Conservation (phyloP, 148 eudicot species). For the Fagopyrum tataricum region DNA sequence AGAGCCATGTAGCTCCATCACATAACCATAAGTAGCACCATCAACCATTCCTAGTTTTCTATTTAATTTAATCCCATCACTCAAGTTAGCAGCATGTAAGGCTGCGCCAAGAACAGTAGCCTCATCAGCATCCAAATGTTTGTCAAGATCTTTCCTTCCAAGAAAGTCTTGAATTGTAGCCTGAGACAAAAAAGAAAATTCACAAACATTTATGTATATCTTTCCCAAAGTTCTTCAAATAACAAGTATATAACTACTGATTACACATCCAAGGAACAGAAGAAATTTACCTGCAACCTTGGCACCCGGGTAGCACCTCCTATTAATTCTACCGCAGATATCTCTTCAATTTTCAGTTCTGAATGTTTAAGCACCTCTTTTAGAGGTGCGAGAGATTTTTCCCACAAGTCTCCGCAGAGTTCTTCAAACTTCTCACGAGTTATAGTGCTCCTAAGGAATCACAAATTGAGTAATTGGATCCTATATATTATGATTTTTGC, state of each 20-base stretch:
- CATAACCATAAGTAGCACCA: constrained; percentile 86
- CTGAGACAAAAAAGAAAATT: constrained; percentile 30
- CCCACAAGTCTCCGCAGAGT: constrained; percentile 86
- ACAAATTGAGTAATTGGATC: background rate
- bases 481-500: background rate
- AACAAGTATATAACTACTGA: background rate
- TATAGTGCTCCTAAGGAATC: constrained; percentile 68
- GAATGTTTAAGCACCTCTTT: constrained; percentile 66
- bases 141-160: constrained; percentile 87
- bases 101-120: constrained; percentile 94
- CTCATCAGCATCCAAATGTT: constrained; percentile 94
- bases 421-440: constrained; percentile 94
- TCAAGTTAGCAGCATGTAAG: constrained; percentile 87
- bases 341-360: constrained; percentile 59
- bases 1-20: constrained; percentile 69
- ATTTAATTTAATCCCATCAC: constrained; percentile 94
- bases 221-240: background rate
- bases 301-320: constrained; percentile 99
- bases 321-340: constrained; percentile 83
- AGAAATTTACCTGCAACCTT: constrained; percentile 65
- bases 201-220: background rate
- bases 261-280: constrained; percentile 7
- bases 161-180: constrained; percentile 90
- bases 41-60: constrained; percentile 95
- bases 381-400: constrained; percentile 64